Conservation (phyloP, 345 rosid genomes). For the Melaleuca alternifolia region DNA sequence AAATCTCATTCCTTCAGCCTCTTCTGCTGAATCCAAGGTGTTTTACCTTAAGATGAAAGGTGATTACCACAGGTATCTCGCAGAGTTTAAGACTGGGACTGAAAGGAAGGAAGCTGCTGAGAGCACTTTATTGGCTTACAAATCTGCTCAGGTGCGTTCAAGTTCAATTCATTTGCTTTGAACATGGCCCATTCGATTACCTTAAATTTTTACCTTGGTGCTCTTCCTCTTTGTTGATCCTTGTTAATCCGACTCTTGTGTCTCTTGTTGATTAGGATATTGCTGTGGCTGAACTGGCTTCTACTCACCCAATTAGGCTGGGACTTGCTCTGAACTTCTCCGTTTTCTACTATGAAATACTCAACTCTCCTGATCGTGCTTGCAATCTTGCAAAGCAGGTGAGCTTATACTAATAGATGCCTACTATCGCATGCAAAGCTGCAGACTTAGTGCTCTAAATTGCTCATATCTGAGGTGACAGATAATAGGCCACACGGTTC, state of each 20-base stretch:
- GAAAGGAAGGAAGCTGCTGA: constrained; percentile 99
- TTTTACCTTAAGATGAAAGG: constrained; percentile 98
- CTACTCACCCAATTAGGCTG: constrained; percentile 94
- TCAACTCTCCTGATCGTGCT: constrained; percentile 96
- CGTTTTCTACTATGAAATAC: constrained; percentile 95
- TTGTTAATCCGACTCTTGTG: background rate
- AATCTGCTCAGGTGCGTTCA: constrained; percentile 78
- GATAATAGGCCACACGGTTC: background rate
- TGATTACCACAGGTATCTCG: constrained; percentile 88
- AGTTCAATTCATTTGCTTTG: background rate
- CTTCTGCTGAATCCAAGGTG: constrained; percentile 87
- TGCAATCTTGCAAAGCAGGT: constrained; percentile 97
- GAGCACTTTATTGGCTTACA: constrained; percentile 88
- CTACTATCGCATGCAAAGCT: background rate
- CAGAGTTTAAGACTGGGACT: constrained; percentile 86
- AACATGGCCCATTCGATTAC: background rate
- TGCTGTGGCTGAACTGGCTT: constrained; percentile 79
- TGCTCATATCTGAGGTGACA: background rate
- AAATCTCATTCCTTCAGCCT: constrained; percentile 76
- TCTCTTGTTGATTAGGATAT: constrained; percentile 54
- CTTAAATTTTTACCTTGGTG: background rate
- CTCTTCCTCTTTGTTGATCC: background rate
- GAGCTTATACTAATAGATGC: background rate
- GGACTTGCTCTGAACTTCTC: constrained; percentile 99
- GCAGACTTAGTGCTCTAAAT: background rate